Conservation (phyloP, 2,329 filamentous ascomycete species). For the Ophiostoma quercus region DNA sequence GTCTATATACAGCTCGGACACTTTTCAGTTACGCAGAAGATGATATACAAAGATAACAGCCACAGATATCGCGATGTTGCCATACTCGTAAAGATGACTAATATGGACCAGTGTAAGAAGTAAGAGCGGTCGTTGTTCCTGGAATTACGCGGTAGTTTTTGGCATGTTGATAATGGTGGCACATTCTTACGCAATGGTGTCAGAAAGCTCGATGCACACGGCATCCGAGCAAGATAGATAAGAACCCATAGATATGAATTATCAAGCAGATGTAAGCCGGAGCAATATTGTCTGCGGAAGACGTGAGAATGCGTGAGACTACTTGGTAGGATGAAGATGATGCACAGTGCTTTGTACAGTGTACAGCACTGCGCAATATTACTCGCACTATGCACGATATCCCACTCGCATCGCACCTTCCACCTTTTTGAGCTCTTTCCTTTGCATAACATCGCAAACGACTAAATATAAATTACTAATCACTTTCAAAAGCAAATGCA, state of each 20-base stretch:
- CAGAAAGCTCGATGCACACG: background rate
- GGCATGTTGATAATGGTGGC: slow-evolving; percentile 21
- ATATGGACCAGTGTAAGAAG: background rate
- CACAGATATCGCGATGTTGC: background rate
- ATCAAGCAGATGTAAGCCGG: background rate
- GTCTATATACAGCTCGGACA: background rate
- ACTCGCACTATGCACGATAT: background rate
- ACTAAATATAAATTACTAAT: background rate
- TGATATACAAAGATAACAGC: background rate
- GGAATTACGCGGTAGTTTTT: slow-evolving; percentile 24
- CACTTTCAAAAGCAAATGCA: background rate
- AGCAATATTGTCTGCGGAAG: background rate
- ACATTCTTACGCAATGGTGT: slow-evolving; percentile 18
- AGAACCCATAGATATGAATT: background rate
- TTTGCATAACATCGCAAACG: background rate
- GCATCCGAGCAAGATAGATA: background rate
- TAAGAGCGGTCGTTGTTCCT: slow-evolving; percentile 20
- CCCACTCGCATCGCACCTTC: background rate
- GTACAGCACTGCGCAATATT: background rate
- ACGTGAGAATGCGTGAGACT: background rate
- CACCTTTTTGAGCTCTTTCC: background rate
- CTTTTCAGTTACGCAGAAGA: background rate
- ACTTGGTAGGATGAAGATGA: background rate
- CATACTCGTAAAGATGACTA: background rate
- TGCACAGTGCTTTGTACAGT: background rate